Evolutionary conservation across 345 rosid genomes (phyloP).

Genomic region (Eucalyptus sp.): DNA sequence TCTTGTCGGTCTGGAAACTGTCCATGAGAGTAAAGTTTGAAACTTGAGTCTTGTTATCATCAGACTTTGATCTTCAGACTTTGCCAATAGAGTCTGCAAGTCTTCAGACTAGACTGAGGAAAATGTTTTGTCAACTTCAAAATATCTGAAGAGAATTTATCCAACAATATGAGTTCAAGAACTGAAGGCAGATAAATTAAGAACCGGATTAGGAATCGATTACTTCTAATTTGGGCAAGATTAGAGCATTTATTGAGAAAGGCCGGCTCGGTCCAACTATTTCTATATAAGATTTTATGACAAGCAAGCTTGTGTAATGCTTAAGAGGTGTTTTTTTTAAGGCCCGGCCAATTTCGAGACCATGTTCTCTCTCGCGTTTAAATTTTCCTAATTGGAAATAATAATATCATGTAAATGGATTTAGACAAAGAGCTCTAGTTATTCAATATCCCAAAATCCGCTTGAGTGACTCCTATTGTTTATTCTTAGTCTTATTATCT

Average conservation of each 20-base stretch:
- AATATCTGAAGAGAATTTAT: too few relatives aligned
- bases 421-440: neutral
- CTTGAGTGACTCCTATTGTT: neutral
- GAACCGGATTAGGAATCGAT: neutral
- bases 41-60: too few relatives aligned
- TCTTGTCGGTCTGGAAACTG: too few relatives aligned
- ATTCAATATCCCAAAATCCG: neutral
- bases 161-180: neutral
- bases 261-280: too few relatives aligned
- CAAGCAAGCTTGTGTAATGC: neutral
- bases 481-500: neutral
- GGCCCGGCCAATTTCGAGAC: neutral
- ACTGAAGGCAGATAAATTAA: conserved; percentile 3
- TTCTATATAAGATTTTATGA: too few relatives aligned
- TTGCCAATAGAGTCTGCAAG: too few relatives aligned
- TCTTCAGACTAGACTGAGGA: too few relatives aligned
- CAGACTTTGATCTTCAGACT: too few relatives aligned
- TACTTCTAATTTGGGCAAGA: neutral
- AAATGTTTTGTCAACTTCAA: too few relatives aligned
- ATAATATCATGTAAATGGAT: neutral
- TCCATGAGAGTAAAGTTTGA: too few relatives aligned
- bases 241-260: neutral
- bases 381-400: neutral
- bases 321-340: neutral
- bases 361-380: neutral